Percentiles rank a stretch among this genome's conserved stretches.
These are phyloP conservation scores for Ogataea chonburiensis DNA, from an alignment of 805 yeast genomes.

Conservation along the genomic window DNA sequence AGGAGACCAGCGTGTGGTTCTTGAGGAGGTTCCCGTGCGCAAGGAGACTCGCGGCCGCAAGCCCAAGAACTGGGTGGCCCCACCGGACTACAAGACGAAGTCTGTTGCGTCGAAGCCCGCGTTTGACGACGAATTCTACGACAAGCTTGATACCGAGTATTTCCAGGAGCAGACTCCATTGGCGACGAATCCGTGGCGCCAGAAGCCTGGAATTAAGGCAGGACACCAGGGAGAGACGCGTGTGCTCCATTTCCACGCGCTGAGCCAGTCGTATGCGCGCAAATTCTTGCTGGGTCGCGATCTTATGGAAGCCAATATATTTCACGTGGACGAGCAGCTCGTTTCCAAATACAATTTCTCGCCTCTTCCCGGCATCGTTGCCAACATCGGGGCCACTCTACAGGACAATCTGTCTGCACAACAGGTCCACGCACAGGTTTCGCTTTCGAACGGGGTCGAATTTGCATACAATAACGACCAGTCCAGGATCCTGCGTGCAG, in stretches of 20 bases:
- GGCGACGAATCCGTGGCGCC: conserved; percentile 16
- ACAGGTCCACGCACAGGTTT: conserved; percentile 10
- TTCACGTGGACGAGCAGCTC: conserved; percentile 20
- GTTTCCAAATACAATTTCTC: conserved; percentile 6
- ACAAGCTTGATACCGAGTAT: conserved; percentile 15
- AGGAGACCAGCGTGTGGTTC: conserved; percentile 11
- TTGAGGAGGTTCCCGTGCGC: conserved; percentile 7
- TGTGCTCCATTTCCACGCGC: conserved; percentile 14
- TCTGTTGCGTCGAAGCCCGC: neutral
- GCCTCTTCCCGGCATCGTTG: conserved; percentile 4
- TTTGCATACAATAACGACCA: conserved; percentile 21
- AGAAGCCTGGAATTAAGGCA: conserved; percentile 8
- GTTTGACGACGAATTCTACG: conserved; percentile 8
- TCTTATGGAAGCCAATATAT: conserved; percentile 17
- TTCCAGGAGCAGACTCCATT: conserved; percentile 12
- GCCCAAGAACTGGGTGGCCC: conserved; percentile 20
- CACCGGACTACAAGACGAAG: conserved; percentile 11
- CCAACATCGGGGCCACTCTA: conserved; percentile 1
- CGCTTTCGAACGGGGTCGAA: conserved; percentile 14
- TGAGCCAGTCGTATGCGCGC: conserved; percentile 10
- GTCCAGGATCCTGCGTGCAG: conserved; percentile 2
- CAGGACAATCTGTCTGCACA: conserved; percentile 4
- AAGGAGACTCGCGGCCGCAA: conserved; percentile 15
- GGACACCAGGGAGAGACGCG: conserved; percentile 18
- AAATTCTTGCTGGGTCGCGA: conserved; percentile 15